phyloP scores from a whole-genome alignment of 2,329 filamentous ascomycete species.

The Aspergillus proliferans region DNA sequence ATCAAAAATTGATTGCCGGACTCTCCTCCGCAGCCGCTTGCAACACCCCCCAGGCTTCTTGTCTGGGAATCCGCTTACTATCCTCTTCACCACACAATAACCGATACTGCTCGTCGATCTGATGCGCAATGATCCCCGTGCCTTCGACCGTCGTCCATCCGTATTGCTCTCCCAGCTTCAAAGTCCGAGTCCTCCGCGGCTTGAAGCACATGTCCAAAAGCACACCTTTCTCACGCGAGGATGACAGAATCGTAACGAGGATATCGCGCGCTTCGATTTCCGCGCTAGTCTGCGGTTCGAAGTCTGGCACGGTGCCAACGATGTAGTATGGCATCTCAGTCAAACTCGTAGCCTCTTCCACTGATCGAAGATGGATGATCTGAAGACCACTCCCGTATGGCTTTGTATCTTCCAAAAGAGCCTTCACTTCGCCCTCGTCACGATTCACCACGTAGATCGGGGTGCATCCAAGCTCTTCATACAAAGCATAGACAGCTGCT shows the following conservation, averaged over 20 bases:
- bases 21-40: constrained; percentile 27
- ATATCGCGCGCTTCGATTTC: constrained; percentile 23
- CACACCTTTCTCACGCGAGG: constrained; percentile 21
- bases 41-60: constrained; percentile 28
- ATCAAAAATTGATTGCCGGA: constrained; percentile 26
- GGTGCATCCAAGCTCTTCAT: constrained; percentile 19
- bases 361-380: constrained; percentile 25
- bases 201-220: constrained; percentile 42
- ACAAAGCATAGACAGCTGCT: constrained; percentile 35
- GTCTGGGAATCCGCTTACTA: constrained; percentile 16
- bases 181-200: constrained; percentile 31
- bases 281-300: constrained; percentile 23
- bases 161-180: constrained; percentile 26
- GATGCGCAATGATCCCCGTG: constrained; percentile 37
- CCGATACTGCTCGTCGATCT: constrained; percentile 36
- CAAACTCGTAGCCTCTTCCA: constrained; percentile 19
- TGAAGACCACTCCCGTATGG: constrained; percentile 1
- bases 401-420: constrained; percentile 19
- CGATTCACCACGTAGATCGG: constrained; percentile 35
- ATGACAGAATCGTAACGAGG: constrained; percentile 23
- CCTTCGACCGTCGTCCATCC: constrained; percentile 38
- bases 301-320: constrained; percentile 36
- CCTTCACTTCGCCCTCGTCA: constrained; percentile 23
- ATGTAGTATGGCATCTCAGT: constrained; percentile 26
- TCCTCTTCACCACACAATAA: constrained; percentile 31